Evolutionary conservation across 805 yeast genomes (phyloP).

Genomic region (Grigorovia jiainica): DNA sequence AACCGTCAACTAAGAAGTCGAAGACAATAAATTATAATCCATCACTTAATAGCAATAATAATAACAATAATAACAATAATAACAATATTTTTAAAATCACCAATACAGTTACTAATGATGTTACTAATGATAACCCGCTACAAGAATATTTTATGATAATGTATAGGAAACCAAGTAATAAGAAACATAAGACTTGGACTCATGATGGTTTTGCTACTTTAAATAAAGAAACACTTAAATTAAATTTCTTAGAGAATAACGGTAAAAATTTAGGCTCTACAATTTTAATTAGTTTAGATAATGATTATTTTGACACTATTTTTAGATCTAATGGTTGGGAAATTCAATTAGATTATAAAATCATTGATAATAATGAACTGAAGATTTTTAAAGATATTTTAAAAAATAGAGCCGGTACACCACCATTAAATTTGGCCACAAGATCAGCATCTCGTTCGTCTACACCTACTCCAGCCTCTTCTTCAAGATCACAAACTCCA

Average conservation of each 20-base stretch:
- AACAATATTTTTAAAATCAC: too few relatives aligned
- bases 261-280: conserved; percentile 26
- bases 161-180: conserved; percentile 62
- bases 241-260: conserved; percentile 20
- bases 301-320: conserved; percentile 30
- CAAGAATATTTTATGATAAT: conserved; percentile 33
- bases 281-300: conserved; percentile 10
- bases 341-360: conserved; percentile 47
- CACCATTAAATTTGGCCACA: background rate
- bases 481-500: background rate
- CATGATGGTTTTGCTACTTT: conserved; percentile 66
- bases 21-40: too few relatives aligned
- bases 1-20: too few relatives aligned
- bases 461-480: background rate
- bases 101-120: background rate
- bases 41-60: too few relatives aligned
- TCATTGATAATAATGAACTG: conserved; percentile 21
- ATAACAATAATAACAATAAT: too few relatives aligned
- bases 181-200: conserved; percentile 90
- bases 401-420: background rate
- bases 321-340: conserved; percentile 52
- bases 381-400: background rate
- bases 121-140: background rate
- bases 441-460: background rate
- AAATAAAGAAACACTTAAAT: conserved; percentile 13